Percentiles rank a stretch among this genome's conserved stretches.
These are phyloP conservation scores for Lactarius akahatsu DNA, from an alignment of 768 basidiomycete species.

Conservation along the genomic window DNA sequence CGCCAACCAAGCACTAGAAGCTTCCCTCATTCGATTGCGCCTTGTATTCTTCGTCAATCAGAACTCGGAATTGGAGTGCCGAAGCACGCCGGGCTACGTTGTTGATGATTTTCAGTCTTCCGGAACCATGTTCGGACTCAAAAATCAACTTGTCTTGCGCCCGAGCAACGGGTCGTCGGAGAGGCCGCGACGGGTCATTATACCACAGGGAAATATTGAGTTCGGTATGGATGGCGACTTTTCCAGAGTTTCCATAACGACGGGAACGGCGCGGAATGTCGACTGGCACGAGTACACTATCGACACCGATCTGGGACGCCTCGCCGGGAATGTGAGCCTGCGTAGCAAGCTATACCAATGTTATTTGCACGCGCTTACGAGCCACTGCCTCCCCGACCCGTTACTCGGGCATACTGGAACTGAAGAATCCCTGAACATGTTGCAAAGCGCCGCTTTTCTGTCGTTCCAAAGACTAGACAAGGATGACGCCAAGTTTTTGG, in stretches of 20 bases:
- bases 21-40: too few species aligned
- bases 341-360: slow-evolving; percentile 39
- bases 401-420: too few species aligned
- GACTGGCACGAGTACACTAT: slow-evolving; percentile 36
- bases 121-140: slow-evolving; percentile 47
- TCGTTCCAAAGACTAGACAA: slow-evolving; percentile 42
- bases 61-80: too few species aligned
- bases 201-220: slow-evolving; percentile 9
- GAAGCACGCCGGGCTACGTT: too few species aligned
- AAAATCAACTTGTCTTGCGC: slow-evolving; percentile 32
- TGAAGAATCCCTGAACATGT: too few species aligned
- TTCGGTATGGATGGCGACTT: slow-evolving; percentile 5
- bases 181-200: slow-evolving; percentile 14
- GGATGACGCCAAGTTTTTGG: neutral
- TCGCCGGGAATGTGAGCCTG: slow-evolving; percentile 34
- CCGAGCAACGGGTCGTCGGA: neutral
- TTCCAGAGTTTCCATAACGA: neutral
- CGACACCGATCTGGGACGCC: slow-evolving; percentile 25
- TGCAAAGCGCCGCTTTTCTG: slow-evolving; percentile 32
- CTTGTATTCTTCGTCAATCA: too few species aligned
- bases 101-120: too few species aligned
- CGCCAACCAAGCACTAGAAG: too few species aligned
- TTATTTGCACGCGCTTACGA: slow-evolving; percentile 49
- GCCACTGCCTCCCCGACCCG: slow-evolving; percentile 38
- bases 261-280: neutral